Conservation (phyloP, 2,329 filamentous ascomycete genomes). For the Xylaria arbuscula region DNA sequence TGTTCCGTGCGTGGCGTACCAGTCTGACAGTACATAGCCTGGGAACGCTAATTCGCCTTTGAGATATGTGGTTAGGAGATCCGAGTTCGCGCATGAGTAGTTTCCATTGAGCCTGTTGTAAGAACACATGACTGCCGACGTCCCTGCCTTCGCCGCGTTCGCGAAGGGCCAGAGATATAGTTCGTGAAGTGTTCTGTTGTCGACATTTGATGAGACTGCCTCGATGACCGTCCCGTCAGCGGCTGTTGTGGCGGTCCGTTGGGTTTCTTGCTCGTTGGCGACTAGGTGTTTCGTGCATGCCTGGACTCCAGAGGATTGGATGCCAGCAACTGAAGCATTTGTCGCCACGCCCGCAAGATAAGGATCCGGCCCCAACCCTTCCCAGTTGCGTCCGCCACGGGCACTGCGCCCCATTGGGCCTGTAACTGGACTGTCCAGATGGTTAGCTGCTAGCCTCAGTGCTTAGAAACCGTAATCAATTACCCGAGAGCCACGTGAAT, state of each 20-base stretch:
- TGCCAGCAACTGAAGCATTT: slow-evolving; percentile 62
- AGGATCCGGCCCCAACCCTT: slow-evolving; percentile 70
- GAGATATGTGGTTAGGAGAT: slow-evolving; percentile 48
- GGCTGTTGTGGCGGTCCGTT: slow-evolving; percentile 54
- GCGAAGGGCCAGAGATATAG: slow-evolving; percentile 27
- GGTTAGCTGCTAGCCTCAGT: neutral
- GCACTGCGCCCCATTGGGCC: slow-evolving; percentile 58
- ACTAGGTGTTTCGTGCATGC: slow-evolving; percentile 65
- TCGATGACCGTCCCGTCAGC: neutral
- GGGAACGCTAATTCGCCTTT: slow-evolving; percentile 60
- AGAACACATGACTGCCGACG: slow-evolving; percentile 21
- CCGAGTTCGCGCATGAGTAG: slow-evolving; percentile 53
- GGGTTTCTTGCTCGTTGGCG: slow-evolving; percentile 73
- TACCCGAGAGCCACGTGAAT: slow-evolving; percentile 76
- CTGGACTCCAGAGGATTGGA: slow-evolving; percentile 50
- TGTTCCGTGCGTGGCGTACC: slow-evolving; percentile 56
- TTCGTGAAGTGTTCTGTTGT: slow-evolving; percentile 25
- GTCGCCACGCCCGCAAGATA: slow-evolving; percentile 64
- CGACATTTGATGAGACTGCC: slow-evolving; percentile 19
- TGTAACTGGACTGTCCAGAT: slow-evolving; percentile 48
- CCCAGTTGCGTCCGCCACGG: slow-evolving; percentile 72
- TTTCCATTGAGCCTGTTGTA: slow-evolving; percentile 39
- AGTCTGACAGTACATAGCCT: slow-evolving; percentile 56
- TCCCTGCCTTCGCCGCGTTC: slow-evolving; percentile 18
- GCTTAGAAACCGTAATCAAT: neutral